A percentile compares a stretch with the other conserved stretches of the same genome.
These are phyloP conservation scores for Trichoderma asperellum DNA, from an alignment of 2,329 filamentous ascomycete species.

Conservation along the genomic window DNA sequence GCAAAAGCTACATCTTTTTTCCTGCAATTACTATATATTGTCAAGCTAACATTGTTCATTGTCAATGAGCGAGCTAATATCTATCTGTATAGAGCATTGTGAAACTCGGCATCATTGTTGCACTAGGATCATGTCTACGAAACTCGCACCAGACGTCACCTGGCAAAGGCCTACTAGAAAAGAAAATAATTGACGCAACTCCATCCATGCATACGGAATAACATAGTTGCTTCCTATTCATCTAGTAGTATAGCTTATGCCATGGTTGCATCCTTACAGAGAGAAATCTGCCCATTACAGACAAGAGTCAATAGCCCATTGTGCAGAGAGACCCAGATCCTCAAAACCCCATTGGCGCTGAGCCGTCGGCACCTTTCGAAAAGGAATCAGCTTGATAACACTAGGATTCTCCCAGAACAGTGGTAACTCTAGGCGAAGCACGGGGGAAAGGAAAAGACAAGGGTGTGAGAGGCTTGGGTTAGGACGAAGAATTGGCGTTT, in stretches of 20 bases:
- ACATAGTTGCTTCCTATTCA: not conserved
- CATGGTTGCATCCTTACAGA: not conserved
- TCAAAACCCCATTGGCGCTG: not conserved
- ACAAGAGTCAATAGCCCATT: conserved; percentile 3
- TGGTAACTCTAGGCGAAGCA: not conserved
- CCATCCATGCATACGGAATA: not conserved
- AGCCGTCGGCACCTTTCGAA: not conserved
- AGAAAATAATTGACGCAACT: too few relatives aligned
- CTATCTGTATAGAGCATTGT: too few relatives aligned
- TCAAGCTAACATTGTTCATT: too few relatives aligned
- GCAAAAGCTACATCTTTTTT: too few relatives aligned
- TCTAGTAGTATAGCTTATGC: too few relatives aligned
- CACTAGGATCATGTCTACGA: too few relatives aligned
- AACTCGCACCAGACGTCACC: too few relatives aligned
- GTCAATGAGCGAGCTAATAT: too few relatives aligned
- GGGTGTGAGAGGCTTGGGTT: not conserved
- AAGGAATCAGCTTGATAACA: not conserved
- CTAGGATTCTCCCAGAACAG: not conserved
- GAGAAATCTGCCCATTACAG: not conserved
- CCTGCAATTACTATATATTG: too few relatives aligned
- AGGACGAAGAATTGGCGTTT: not conserved
- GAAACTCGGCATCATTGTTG: too few relatives aligned
- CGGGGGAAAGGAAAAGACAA: not conserved
- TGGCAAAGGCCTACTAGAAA: too few relatives aligned
- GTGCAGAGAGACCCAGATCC: not conserved